Conservation (phyloP, 2,329 filamentous ascomycete species). For the Colletotrichum paranaense region DNA sequence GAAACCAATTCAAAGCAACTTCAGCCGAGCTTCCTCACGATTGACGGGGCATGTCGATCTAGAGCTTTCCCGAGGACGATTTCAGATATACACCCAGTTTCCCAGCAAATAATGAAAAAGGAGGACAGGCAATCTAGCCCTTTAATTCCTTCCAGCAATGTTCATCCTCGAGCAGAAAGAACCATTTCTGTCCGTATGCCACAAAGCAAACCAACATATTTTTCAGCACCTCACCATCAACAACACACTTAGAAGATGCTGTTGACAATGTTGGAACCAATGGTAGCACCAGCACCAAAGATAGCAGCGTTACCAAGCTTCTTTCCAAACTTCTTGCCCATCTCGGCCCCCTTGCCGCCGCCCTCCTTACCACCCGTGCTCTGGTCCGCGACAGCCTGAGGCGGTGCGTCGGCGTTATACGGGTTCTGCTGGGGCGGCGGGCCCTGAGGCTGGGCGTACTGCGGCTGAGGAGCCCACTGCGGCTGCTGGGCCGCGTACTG, state of each 20-base stretch:
- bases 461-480: constrained; percentile 43
- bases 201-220: not conserved
- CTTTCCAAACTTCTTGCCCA: constrained; percentile 96
- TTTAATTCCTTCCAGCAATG: no score
- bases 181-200: not conserved
- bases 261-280: constrained; percentile 91
- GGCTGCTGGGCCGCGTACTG: constrained; percentile 39
- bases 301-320: constrained; percentile 85
- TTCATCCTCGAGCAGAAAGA: no score
- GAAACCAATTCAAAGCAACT: not conserved
- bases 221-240: not conserved
- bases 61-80: not conserved
- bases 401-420: constrained; percentile 78
- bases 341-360: constrained; percentile 74
- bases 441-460: constrained; percentile 54
- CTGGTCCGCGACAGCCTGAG: constrained; percentile 76
- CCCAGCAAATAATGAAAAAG: not conserved
- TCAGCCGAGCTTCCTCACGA: not conserved
- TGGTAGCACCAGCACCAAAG: constrained; percentile 91
- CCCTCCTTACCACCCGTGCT: constrained; percentile 55
- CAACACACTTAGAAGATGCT: constrained; percentile 77
- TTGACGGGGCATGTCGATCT: no score
- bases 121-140: not conserved
- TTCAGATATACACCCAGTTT: not conserved
- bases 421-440: constrained; percentile 66